Percentiles rank a stretch among this genome's conserved stretches.
Conservation (phyloP, 164 flowering plant genomes). For the Paratinospora sagittata region DNA sequence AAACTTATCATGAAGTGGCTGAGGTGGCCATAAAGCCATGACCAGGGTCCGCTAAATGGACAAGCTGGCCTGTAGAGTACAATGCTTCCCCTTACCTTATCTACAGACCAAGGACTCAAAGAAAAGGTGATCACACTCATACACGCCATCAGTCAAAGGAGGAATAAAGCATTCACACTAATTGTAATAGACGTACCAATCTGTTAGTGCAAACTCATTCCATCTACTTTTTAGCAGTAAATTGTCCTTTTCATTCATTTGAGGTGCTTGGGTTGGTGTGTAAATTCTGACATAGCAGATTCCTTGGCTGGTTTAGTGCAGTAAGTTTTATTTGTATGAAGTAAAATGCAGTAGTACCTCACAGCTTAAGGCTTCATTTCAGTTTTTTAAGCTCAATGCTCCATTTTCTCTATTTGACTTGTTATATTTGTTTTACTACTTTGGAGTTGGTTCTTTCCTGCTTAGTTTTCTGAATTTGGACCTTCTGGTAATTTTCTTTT, state of each 20-base stretch:
- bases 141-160: not conserved
- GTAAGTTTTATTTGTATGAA: not conserved
- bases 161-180: not conserved
- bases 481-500: not conserved
- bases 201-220: too few species aligned
- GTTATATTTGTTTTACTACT: not conserved
- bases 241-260: too few species aligned
- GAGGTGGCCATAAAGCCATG: not conserved
- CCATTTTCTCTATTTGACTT: not conserved
- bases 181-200: not conserved
- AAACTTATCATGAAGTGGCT: not conserved
- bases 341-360: too few species aligned
- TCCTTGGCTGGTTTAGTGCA: not conserved
- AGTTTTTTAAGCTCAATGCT: not conserved
- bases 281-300: not conserved
- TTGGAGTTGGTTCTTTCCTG: not conserved
- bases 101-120: not conserved
- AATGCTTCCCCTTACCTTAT: too few species aligned
- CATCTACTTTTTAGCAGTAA: too few species aligned
- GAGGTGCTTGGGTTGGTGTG: too few species aligned
- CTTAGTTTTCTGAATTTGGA: not conserved
- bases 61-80: not conserved
- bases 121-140: not conserved
- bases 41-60: not conserved
- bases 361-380: too few species aligned